These are phyloP conservation scores for Candida tetrigidarum DNA, from an alignment of 1,139 yeast genomes.

Conservation along the genomic window DNA sequence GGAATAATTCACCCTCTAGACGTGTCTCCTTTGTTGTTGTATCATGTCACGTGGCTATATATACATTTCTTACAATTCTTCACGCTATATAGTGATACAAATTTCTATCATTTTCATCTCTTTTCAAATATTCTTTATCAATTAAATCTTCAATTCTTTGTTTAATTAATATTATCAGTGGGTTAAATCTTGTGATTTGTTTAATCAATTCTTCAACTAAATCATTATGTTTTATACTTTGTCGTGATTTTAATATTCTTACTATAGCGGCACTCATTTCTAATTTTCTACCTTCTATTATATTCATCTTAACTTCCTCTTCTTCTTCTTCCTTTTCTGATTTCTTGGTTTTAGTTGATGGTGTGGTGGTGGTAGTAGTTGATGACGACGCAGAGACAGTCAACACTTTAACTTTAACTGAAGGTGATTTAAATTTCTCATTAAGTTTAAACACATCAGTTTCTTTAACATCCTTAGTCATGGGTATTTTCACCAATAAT, in stretches of 20 bases:
- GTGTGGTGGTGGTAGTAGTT: conserved; percentile 22
- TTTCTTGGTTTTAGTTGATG: conserved; percentile 38
- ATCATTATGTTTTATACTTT: conserved; percentile 62
- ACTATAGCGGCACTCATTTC: conserved; percentile 91
- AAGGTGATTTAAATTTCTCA: conserved; percentile 70
- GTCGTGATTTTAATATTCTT: conserved; percentile 81
- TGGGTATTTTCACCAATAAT: conserved; percentile 71
- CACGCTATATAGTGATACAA: conserved; percentile 75
- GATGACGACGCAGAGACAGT: conserved; percentile 55
- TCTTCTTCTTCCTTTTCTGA: conserved; percentile 44
- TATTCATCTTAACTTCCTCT: conserved; percentile 38
- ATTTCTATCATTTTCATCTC: conserved; percentile 66
- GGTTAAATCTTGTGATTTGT: conserved; percentile 70
- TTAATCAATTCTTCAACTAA: conserved; percentile 68
- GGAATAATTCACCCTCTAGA: no score
- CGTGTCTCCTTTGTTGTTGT: no score
- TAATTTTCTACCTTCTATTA: conserved; percentile 51
- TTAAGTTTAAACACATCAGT: conserved; percentile 72
- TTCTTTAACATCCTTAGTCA: conserved; percentile 69
- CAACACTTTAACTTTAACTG: conserved; percentile 74
- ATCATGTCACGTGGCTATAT: no score
- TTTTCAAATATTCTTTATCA: conserved; percentile 80
- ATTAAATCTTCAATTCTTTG: conserved; percentile 79
- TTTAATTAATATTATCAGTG: conserved; percentile 70
- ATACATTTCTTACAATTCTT: not conserved